Percentiles rank a stretch among this genome's conserved stretches.
Evolutionary conservation across 768 basidiomycete species (phyloP).

Genomic region (Heimioporus sp.): DNA sequence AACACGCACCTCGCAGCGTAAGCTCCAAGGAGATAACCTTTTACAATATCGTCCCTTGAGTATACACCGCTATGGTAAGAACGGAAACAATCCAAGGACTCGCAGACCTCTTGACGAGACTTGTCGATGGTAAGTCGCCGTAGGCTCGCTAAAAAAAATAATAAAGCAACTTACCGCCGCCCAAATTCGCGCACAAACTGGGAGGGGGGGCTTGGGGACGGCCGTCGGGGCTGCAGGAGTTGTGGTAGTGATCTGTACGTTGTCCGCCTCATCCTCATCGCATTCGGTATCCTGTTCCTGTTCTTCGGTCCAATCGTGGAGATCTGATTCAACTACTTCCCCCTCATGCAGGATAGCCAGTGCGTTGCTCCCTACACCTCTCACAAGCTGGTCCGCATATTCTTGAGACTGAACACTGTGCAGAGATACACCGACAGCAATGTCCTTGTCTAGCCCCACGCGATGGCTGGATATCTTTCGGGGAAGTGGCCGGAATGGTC

Average conservation of each 20-base stretch:
- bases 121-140: conserved; percentile 25
- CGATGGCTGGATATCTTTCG: conserved; percentile 6
- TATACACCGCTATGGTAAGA: conserved; percentile 85
- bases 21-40: conserved; percentile 75
- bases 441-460: not conserved
- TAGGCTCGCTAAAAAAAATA: not conserved
- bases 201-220: conserved; percentile 24
- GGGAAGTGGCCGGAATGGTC: conserved; percentile 23
- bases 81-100: conserved; percentile 63
- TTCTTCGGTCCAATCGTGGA: conserved; percentile 27
- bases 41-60: conserved; percentile 53
- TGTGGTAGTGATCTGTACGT: conserved; percentile 14
- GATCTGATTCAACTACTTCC: not conserved
- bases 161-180: conserved; percentile 35
- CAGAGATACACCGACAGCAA: not conserved
- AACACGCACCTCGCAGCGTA: conserved; percentile 59
- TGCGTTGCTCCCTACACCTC: conserved; percentile 17
- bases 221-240: not conserved
- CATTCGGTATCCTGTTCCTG: conserved; percentile 16
- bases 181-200: conserved; percentile 40
- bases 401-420: conserved; percentile 7
- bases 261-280: conserved; percentile 8
- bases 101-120: conserved; percentile 86
- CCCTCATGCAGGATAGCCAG: conserved; percentile 6
- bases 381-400: conserved; percentile 16